A percentile compares a stretch with the other conserved stretches of the same genome.
Conservation (phyloP, 495 filamentous ascomycete genomes). For the Penicillium pulvis region DNA sequence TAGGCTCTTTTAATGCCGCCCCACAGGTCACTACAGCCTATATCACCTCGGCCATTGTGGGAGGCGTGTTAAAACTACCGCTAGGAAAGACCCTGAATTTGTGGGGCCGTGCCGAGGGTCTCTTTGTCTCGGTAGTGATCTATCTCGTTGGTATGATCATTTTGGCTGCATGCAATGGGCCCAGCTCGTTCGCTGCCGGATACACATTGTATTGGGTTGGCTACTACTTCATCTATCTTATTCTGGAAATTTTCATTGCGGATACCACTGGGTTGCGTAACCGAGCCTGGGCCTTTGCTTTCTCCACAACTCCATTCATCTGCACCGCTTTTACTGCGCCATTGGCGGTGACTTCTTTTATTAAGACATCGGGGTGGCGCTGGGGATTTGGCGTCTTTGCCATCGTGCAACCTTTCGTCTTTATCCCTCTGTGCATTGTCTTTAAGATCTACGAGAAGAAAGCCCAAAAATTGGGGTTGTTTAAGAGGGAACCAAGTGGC, state of each 20-base stretch:
- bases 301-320: constrained; percentile 65
- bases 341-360: constrained; percentile 42
- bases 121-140: constrained; percentile 44
- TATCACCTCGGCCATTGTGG: constrained; percentile 53
- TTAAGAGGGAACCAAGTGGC: constrained; percentile 39
- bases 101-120: constrained; percentile 60
- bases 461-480: constrained; percentile 50
- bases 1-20: constrained; percentile 32
- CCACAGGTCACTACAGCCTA: constrained; percentile 39
- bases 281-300: constrained; percentile 63
- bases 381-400: constrained; percentile 66
- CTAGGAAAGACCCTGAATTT: constrained; percentile 69
- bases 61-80: constrained; percentile 65
- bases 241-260: constrained; percentile 63
- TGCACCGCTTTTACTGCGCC: constrained; percentile 51
- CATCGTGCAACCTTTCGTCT: constrained; percentile 59
- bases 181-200: constrained; percentile 50
- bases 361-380: constrained; percentile 56
- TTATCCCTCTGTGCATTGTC: constrained; percentile 52
- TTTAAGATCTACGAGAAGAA: constrained; percentile 62
- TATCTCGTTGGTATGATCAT: constrained; percentile 50
- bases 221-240: constrained; percentile 59
- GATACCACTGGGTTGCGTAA: constrained; percentile 67
- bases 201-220: constrained; percentile 60
- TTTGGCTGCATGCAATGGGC: constrained; percentile 50